phyloP scores from a whole-genome alignment of 2,329 filamentous ascomycete species.

The Penicillium sclerotigenum region DNA sequence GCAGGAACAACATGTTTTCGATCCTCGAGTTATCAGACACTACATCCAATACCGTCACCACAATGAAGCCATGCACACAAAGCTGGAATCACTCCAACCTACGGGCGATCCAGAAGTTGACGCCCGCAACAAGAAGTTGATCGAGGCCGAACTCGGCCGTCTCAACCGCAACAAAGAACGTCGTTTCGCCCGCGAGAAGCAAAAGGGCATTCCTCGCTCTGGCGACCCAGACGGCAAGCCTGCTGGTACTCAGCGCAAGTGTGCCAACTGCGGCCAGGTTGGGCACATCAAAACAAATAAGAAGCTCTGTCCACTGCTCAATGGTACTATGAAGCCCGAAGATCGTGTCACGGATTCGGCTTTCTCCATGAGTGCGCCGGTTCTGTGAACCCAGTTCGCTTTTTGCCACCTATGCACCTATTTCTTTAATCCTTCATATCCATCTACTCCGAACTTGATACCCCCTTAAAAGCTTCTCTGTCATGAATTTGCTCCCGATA shows the following conservation, averaged over 20 bases:
- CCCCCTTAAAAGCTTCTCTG: slow-evolving; percentile 1
- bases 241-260: slow-evolving; percentile 70
- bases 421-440: neutral
- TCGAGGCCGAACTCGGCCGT: slow-evolving; percentile 73
- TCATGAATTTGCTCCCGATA: slow-evolving; percentile 13
- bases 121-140: slow-evolving; percentile 58
- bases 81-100: slow-evolving; percentile 61
- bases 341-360: slow-evolving; percentile 46
- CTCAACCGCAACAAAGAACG: slow-evolving; percentile 90
- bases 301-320: slow-evolving; percentile 87
- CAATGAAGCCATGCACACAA: slow-evolving; percentile 67
- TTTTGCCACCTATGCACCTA: slow-evolving; percentile 1
- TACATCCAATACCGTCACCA: slow-evolving; percentile 77
- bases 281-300: slow-evolving; percentile 99
- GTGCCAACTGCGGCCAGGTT: slow-evolving; percentile 93
- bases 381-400: slow-evolving; percentile 19
- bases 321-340: slow-evolving; percentile 69
- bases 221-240: slow-evolving; percentile 62
- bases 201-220: slow-evolving; percentile 62
- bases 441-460: slow-evolving; percentile 13
- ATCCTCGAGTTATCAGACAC: slow-evolving; percentile 81
- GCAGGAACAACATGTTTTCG: slow-evolving; percentile 63
- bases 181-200: slow-evolving; percentile 83
- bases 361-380: slow-evolving; percentile 48
- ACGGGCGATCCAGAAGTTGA: slow-evolving; percentile 68